phyloP scores from a whole-genome alignment of 805 yeast species.

The Ascoidea tarda region DNA sequence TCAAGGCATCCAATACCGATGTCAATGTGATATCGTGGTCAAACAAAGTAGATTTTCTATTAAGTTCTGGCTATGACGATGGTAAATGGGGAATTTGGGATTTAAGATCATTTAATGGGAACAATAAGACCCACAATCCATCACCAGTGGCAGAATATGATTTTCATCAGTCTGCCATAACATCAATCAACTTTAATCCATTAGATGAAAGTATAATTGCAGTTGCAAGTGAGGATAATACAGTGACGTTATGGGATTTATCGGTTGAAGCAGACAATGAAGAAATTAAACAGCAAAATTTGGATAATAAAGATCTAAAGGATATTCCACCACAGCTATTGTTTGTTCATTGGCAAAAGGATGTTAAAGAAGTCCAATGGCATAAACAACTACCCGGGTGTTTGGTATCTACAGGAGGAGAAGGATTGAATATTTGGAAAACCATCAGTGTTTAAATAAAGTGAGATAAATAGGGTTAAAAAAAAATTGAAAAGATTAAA shows the following conservation, averaged over 20 bases:
- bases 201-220: conserved; percentile 92
- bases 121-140: conserved; percentile 16
- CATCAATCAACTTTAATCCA: conserved; percentile 91
- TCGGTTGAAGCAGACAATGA: conserved; percentile 99
- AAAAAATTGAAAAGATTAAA: no score
- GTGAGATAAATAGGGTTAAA: background rate
- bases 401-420: conserved; percentile 87
- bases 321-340: conserved; percentile 91
- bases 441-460: conserved; percentile 68
- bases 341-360: conserved; percentile 97
- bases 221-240: conserved; percentile 91
- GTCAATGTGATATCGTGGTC: conserved; percentile 96
- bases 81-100: conserved; percentile 99
- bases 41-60: conserved; percentile 66
- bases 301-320: conserved; percentile 63
- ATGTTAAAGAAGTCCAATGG: conserved; percentile 97
- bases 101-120: conserved; percentile 54
- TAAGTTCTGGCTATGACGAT: conserved; percentile 95
- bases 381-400: conserved; percentile 95
- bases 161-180: conserved; percentile 88
- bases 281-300: conserved; percentile 76
- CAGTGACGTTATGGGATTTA: conserved; percentile 95
- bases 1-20: conserved; percentile 67
- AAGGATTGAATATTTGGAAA: conserved; percentile 91
- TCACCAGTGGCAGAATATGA: conserved; percentile 89